These are phyloP conservation scores for Mycena vitilis DNA, from an alignment of 768 basidiomycete genomes.

Conservation along the genomic window DNA sequence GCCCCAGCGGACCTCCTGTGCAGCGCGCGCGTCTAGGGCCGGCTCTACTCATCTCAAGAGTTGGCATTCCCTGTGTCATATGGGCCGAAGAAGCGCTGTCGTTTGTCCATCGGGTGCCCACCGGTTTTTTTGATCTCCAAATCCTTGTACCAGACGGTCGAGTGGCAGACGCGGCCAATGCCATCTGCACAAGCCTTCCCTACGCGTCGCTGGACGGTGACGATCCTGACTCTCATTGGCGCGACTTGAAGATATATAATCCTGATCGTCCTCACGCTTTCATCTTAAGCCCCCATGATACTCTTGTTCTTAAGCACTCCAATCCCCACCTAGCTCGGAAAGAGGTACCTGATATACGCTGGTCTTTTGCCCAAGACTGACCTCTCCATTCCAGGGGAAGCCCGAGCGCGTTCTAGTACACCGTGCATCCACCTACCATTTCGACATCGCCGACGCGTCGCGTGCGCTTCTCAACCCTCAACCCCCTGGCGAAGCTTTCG, in stretches of 20 bases:
- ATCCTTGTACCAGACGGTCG: slow-evolving; percentile 32
- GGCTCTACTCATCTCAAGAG: slow-evolving; percentile 4
- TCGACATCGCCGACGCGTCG: slow-evolving; percentile 31
- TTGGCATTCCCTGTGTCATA: slow-evolving; percentile 29
- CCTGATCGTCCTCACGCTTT: slow-evolving; percentile 26
- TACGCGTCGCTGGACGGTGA: slow-evolving; percentile 2
- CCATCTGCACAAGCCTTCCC: slow-evolving; percentile 21
- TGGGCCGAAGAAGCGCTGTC: slow-evolving; percentile 37
- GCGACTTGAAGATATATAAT: slow-evolving; percentile 6
- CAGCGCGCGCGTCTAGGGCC: slow-evolving; percentile 17
- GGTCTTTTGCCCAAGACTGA: neutral
- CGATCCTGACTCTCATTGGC: slow-evolving; percentile 17
- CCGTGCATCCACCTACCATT: slow-evolving; percentile 26
- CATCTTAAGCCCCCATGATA: neutral
- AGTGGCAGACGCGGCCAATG: slow-evolving; percentile 12
- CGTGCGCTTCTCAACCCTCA: slow-evolving; percentile 25
- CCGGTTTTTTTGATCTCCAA: slow-evolving; percentile 33
- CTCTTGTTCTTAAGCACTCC: slow-evolving; percentile 21
- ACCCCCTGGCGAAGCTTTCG: slow-evolving; percentile 14
- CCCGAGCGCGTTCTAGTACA: slow-evolving; percentile 29
- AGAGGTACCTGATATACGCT: slow-evolving; percentile 1
- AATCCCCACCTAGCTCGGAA: neutral
- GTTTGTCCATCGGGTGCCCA: slow-evolving; percentile 35
- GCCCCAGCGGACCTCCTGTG: slow-evolving; percentile 18
- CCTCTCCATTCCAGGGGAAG: neutral